Base-by-base conservation (phyloP, 305 asterid genomes). In the Coffea humblotiana region DNA sequence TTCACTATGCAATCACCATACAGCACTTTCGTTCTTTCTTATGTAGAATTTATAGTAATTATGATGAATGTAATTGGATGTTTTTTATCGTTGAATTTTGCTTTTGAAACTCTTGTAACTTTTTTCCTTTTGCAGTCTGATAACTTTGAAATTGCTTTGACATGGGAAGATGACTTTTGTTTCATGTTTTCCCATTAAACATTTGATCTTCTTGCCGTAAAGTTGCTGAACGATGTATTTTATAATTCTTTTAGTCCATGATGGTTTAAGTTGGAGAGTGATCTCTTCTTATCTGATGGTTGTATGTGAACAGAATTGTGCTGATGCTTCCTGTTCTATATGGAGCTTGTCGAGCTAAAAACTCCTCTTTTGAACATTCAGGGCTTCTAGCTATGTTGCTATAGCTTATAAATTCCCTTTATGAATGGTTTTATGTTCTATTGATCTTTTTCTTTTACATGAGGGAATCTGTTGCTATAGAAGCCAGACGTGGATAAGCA, bases 391-490 rank as follows among this genome's bases (percentile, higher is more conserved):
- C 54, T 47, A 23, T 37, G 43, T 63, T 35, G 35, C 21, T 43
- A 27, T 8, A n/a, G 35, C 54, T 15, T 66, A 19, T n/a, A 49
- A 48, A 3, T 1, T 15, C 13, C 74, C 23, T 77, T 49, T 75
- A 19, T n/a, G 40, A 61, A 32, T 29, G 27, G 75, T 52, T 40
- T 37, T 73, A 11, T 66, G 37, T 23, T 45, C 23, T 56, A 9
- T 18, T 43, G 18, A 37, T 25, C 19, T 16, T 10, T 76, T 60
- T 58, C 40, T 71, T n/a, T 40, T 18, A 23, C 64, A 21, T 54
- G 48, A 79, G 60, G 78, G 77, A 82, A 74, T 79, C 77, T 25
- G 72, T 37, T 75, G 70, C 25, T 48, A 45, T 61, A 74, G 76
- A 79, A 77, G 69, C 37, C 56, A 54, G 64, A 75, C 58, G 23